Base-by-base conservation (phyloP, 495 filamentous ascomycete species). In the Penicillium nucicola region DNA sequence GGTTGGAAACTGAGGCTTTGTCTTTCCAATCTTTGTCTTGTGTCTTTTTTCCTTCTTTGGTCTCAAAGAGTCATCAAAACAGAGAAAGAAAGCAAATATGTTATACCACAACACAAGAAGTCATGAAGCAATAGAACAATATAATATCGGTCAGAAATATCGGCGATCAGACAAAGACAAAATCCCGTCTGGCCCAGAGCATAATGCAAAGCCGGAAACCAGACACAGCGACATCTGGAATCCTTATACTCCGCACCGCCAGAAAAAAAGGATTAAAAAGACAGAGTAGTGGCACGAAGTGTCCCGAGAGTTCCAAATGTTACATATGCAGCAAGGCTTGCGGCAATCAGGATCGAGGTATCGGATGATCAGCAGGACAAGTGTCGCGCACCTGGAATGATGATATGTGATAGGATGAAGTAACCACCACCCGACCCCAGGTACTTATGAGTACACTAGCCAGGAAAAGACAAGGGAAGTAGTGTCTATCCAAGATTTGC, bases 141-240 rank as follows among this genome's bases (percentile, higher is more conserved):
- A 34, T 48, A 46, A 52, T 22, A 53, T 53, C 42, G 31, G 50
- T 48, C 45, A 42, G n/a, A 13, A 23, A 28, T 22, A 38, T 37
- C 32, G 43, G 13, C 35, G 28, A 53, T 52, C 55, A 41, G 43
- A 44, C 51, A 50, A 60, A 48, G 50, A 42, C 51, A 32, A 15
- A 56, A 61, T 64, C 45, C 38, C 45, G 49, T 49, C 47, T 41
- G 51, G 55, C 37, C 58, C 48, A 44, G 54, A 62, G 50, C 55
- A 50, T 50, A 56, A 61, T 45, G 50, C 20, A 22, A 57, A 42
- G 19, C 48, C 50, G 41, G 55, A 43, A 55, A 47, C 23, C 20
- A 32, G 45, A 35, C 41, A 33, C 35, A 45, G 54, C 35, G 47
- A 36, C 22, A 45, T 37, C 18, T 8, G 48, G 42, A 34, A 46